Conservation (phyloP, 2,329 filamentous ascomycete genomes). For the Cadophora luteo-olivacea region DNA sequence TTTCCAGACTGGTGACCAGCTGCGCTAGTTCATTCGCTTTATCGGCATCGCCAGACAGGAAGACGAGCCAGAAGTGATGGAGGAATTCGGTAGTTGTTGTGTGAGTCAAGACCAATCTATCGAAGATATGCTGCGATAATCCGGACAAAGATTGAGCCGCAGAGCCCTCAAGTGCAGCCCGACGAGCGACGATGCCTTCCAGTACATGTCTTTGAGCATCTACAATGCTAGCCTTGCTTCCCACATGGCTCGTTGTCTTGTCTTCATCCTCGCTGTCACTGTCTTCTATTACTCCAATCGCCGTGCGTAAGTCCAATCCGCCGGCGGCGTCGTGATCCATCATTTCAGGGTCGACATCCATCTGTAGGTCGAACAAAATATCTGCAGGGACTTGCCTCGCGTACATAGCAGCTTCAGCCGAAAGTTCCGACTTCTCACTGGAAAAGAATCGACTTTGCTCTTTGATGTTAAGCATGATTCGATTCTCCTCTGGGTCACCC, state of each 20-base stretch:
- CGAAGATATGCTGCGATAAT: slow-evolving; percentile 59
- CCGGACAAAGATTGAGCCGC: slow-evolving; percentile 45
- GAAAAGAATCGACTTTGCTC: slow-evolving; percentile 87
- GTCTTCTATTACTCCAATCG: slow-evolving; percentile 73
- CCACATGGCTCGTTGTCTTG: slow-evolving; percentile 64
- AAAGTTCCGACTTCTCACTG: slow-evolving; percentile 52
- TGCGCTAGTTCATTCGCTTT: slow-evolving; percentile 82
- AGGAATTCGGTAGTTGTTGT: slow-evolving; percentile 94
- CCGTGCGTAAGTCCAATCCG: slow-evolving; percentile 65
- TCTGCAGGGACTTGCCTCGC: slow-evolving; percentile 72
- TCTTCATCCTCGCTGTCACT: slow-evolving; percentile 69
- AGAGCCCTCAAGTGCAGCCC: slow-evolving; percentile 61
- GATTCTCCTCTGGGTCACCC: slow-evolving; percentile 74
- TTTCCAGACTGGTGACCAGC: slow-evolving; percentile 80
- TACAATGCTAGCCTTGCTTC: slow-evolving; percentile 70
- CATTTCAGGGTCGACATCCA: slow-evolving; percentile 59
- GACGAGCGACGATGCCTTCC: slow-evolving; percentile 66
- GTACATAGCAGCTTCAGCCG: slow-evolving; percentile 56
- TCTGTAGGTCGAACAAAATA: slow-evolving; percentile 69
- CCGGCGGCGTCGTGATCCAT: slow-evolving; percentile 56
- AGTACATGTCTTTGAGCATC: slow-evolving; percentile 72
- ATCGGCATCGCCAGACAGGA: slow-evolving; percentile 84
- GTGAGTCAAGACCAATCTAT: slow-evolving; percentile 76
- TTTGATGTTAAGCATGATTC: slow-evolving; percentile 85
- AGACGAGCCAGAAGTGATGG: slow-evolving; percentile 96